A percentile compares a stretch with the other conserved stretches of the same genome.
phyloP scores from a whole-genome alignment of 805 yeast species.

The Cephaloascus albidus region DNA sequence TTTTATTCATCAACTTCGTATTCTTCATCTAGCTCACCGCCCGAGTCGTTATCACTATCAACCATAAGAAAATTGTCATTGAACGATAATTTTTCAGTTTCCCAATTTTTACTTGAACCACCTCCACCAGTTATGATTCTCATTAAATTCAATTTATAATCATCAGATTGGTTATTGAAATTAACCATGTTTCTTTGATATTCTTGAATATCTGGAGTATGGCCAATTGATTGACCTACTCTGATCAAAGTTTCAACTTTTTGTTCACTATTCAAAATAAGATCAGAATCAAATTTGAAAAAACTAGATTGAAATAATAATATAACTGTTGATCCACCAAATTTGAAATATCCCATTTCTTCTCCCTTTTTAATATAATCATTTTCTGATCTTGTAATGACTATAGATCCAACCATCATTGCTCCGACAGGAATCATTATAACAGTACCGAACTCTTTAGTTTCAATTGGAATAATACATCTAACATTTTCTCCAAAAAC shows the following conservation, averaged over 20 bases:
- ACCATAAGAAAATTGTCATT: not conserved
- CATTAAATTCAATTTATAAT: slow-evolving; percentile 38
- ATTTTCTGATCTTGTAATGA: slow-evolving; percentile 58
- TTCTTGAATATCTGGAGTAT: slow-evolving; percentile 41
- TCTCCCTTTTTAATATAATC: slow-evolving; percentile 56
- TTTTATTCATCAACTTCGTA: not conserved
- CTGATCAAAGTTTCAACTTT: slow-evolving; percentile 75
- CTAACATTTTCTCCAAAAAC: slow-evolving; percentile 91
- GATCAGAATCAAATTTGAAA: slow-evolving; percentile 64
- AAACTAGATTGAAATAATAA: slow-evolving; percentile 44
- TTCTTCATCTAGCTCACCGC: not conserved
- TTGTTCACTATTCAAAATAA: slow-evolving; percentile 55
- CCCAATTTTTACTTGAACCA: slow-evolving; percentile 27
- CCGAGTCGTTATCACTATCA: not conserved
- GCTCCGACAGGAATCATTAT: slow-evolving; percentile 86
- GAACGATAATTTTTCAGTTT: slow-evolving; percentile 7
- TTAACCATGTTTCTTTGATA: slow-evolving; percentile 35
- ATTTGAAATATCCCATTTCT: slow-evolving; percentile 89
- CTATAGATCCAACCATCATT: slow-evolving; percentile 95
- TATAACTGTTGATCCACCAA: slow-evolving; percentile 89
- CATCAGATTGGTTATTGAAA: slow-evolving; percentile 36
- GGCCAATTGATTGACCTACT: slow-evolving; percentile 93
- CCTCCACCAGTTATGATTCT: slow-evolving; percentile 53
- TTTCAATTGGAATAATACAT: slow-evolving; percentile 65
- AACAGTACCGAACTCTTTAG: slow-evolving; percentile 70